Percentiles rank a stretch among this genome's conserved stretches.
These are phyloP conservation scores for Metschnikowia lunata DNA, from an alignment of 805 yeast genomes.

Conservation along the genomic window DNA sequence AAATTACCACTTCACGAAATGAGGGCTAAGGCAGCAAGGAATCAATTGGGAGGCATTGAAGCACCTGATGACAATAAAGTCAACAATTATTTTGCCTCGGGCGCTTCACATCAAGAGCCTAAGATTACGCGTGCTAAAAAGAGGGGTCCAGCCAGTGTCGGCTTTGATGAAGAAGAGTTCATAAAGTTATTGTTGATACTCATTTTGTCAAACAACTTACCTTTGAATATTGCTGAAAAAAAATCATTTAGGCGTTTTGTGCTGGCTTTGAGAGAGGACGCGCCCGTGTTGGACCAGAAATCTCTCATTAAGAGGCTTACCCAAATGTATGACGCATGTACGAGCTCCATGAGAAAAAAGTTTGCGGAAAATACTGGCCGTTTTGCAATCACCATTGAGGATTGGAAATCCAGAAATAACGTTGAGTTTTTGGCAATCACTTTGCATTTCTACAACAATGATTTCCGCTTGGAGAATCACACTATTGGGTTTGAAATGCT, in stretches of 20 bases:
- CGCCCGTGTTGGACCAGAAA: background rate
- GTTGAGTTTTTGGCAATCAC: background rate
- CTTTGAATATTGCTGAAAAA: background rate
- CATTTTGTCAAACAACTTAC: background rate
- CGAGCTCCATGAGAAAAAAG: background rate
- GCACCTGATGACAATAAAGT: background rate
- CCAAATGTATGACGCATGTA: background rate
- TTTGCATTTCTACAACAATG: conserved; percentile 2
- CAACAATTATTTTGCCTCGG: too few species aligned
- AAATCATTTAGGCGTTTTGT: background rate
- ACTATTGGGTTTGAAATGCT: conserved; percentile 1
- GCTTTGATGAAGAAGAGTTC: background rate
- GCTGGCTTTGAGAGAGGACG: background rate
- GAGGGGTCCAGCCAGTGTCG: background rate
- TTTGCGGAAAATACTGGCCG: background rate
- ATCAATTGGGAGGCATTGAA: background rate
- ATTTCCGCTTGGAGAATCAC: background rate
- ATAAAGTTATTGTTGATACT: background rate
- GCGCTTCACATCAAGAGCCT: too few species aligned
- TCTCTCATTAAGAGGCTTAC: background rate
- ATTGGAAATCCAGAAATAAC: conserved; percentile 1
- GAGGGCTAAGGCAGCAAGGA: background rate
- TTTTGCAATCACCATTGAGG: conserved; percentile 2
- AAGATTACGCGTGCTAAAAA: too few species aligned
- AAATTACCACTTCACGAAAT: background rate